Evolutionary conservation across 1,284 basidiomycete species (phyloP).

Genomic region (Neolentinus lepideus): DNA sequence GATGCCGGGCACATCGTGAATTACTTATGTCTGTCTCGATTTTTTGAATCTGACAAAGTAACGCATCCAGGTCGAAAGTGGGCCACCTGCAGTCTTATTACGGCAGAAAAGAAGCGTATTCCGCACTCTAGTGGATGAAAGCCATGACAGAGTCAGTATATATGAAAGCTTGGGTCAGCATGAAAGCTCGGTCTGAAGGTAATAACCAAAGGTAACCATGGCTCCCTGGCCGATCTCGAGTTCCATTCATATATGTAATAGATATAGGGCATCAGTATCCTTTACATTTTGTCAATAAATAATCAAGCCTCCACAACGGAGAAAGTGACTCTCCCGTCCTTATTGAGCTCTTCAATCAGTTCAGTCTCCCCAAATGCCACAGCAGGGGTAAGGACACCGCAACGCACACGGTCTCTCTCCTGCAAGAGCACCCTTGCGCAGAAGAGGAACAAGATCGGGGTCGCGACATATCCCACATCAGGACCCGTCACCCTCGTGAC

Average conservation of each 20-base stretch:
- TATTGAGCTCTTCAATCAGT: neutral
- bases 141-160: neutral
- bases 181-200: too few relatives aligned
- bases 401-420: neutral
- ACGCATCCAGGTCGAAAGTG: constrained; percentile 21
- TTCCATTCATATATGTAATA: too few relatives aligned
- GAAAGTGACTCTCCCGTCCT: constrained; percentile 1
- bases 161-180: neutral
- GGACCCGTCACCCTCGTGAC: neutral
- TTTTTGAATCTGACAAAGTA: neutral
- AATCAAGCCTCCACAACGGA: neutral
- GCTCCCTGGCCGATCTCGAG: too few relatives aligned
- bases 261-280: too few relatives aligned
- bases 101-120: constrained; percentile 25
- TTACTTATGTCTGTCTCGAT: neutral
- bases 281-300: too few relatives aligned
- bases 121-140: constrained; percentile 26
- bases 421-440: neutral
- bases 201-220: too few relatives aligned
- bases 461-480: neutral
- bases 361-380: neutral
- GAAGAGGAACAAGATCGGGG: neutral
- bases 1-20: constrained; percentile 24
- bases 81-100: constrained; percentile 25
- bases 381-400: neutral